Base-by-base conservation (phyloP, 2,329 filamentous ascomycete species). In the Aspergillus alliaceus region DNA sequence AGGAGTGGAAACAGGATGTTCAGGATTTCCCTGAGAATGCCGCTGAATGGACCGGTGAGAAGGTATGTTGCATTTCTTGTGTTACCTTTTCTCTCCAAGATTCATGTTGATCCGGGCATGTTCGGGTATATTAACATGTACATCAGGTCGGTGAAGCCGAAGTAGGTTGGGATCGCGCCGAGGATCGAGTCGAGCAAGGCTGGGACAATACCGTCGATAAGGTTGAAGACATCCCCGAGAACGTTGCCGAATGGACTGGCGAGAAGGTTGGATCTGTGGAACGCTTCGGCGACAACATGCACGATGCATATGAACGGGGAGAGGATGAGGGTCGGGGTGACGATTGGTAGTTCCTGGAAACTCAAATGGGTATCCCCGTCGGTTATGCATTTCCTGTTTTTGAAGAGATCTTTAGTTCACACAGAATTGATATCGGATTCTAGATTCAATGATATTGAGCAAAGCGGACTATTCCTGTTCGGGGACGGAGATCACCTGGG, bases 261-360 rank as follows among this genome's bases (percentile, higher is more conserved):
- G 66, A 75, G 27, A 71, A 73, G 53, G 77, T 78, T 4, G 79
- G 77, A 6, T 68, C 69, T 42, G 76, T 79, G 5, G 77, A 80
- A 65, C 57, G 70, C 32, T 79, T 77, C 57, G 77, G 69, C 0
- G 75, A 79, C 57, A 64, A 76, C 44, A 62, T 80, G 18, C 75
- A 75, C 37, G 61, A 77, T 66, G 69, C 76, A 14, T 80, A 79
- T 63, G 78, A 81, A 61, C 67, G 72, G 53, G 77, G 77, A 4
- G 66, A 71, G 53, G 68, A 53, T 4, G 66, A 70, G 54, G 67
- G 64, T 15, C 44, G 72, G 69, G 61, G 58, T 24, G 67, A 57
- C 27, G 9, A 35, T 27, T 60, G 56, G 59, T 58, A 35, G 24
- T 54, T 51, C n/a, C 20, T 50, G 25, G n/a, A 29, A 25, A 29